These are phyloP conservation scores for Penicillium ochrochloron DNA, from an alignment of 495 filamentous ascomycete species.

Conservation along the genomic window DNA sequence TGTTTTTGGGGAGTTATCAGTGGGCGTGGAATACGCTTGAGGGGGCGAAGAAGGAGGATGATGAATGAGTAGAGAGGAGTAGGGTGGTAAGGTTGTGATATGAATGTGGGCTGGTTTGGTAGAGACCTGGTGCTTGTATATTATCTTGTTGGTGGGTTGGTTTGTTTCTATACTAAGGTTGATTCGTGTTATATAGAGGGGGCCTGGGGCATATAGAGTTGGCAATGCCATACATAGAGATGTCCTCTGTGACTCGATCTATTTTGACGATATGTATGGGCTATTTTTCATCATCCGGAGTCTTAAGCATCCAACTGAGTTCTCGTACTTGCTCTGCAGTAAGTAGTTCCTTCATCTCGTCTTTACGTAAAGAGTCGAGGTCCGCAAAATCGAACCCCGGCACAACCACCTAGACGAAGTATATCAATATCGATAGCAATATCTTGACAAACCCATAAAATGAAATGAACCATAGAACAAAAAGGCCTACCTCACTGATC, in stretches of 20 bases:
- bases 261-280: not conserved
- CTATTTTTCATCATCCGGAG: not conserved
- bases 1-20: conserved; percentile 97
- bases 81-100: not conserved
- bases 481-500: not conserved
- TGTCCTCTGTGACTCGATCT: not conserved
- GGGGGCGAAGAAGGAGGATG: conserved; percentile 31
- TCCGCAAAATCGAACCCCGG: conserved; percentile 69
- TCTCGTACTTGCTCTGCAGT: conserved; percentile 49
- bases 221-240: conserved; percentile 7
- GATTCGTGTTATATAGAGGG: not conserved
- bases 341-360: conserved; percentile 52
- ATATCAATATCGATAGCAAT: not conserved
- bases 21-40: conserved; percentile 78
- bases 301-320: conserved; percentile 51
- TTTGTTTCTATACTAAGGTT: conserved; percentile 8
- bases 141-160: not conserved
- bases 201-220: not conserved
- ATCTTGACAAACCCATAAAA: too few species aligned
- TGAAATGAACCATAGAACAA: not conserved
- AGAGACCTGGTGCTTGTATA: conserved; percentile 8
- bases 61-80: conserved; percentile 12
- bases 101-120: not conserved
- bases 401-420: conserved; percentile 53
- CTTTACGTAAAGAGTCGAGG: conserved; percentile 60